These are phyloP conservation scores for Leccinum aurantiacum DNA, from an alignment of 768 basidiomycete species.

Conservation along the genomic window DNA sequence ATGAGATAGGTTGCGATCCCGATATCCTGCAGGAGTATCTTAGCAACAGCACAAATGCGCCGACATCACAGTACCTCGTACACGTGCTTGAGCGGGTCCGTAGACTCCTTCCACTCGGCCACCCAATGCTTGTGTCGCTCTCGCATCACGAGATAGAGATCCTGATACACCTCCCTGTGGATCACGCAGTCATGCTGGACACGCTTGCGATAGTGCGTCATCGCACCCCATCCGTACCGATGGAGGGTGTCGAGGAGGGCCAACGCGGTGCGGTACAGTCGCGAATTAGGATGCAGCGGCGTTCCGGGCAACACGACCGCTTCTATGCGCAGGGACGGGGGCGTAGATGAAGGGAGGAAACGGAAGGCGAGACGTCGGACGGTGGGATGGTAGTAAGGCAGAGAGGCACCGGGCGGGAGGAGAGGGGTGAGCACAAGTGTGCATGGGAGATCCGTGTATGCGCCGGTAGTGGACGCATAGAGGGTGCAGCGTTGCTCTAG, in stretches of 20 bases:
- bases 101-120: constrained; percentile 73
- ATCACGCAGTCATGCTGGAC: constrained; percentile 81
- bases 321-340: constrained; percentile 24
- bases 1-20: constrained; percentile 94
- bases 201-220: constrained; percentile 84
- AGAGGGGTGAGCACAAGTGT: constrained; percentile 63
- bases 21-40: constrained; percentile 62
- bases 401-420: constrained; percentile 37
- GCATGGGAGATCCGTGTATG: constrained; percentile 29
- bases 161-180: constrained; percentile 78
- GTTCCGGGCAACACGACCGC: constrained; percentile 41
- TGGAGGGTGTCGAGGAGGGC: constrained; percentile 80
- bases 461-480: constrained; percentile 39
- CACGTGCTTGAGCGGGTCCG: constrained; percentile 87
- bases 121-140: constrained; percentile 80
- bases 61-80: constrained; percentile 59
- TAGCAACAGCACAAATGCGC: not conserved
- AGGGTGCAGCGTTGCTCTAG: constrained; percentile 80
- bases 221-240: constrained; percentile 84
- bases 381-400: constrained; percentile 91
- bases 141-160: constrained; percentile 84
- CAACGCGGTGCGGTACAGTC: constrained; percentile 79
- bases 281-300: constrained; percentile 51
- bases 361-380: constrained; percentile 81
- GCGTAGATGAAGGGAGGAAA: constrained; percentile 43